A percentile compares a stretch with the other conserved stretches of the same genome.
These are phyloP conservation scores for Chrysanthemum makinoi DNA, from an alignment of 129 eudicot species.

Conservation along the genomic window DNA sequence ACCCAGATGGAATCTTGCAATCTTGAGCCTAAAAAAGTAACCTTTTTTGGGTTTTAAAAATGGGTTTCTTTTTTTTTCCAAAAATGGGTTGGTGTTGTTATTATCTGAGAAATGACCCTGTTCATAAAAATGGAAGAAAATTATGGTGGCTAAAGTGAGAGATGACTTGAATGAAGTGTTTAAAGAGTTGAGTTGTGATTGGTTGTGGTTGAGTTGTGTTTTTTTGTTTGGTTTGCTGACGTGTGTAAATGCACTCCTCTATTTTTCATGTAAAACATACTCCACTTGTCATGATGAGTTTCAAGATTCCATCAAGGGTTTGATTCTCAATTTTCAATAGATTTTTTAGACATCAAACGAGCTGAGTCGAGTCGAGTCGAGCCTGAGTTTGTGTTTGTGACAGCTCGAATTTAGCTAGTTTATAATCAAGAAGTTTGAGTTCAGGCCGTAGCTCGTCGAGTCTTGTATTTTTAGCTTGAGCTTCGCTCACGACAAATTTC, in stretches of 20 bases:
- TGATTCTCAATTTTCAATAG: too few relatives aligned
- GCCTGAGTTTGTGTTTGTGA: too few relatives aligned
- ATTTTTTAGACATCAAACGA: too few relatives aligned
- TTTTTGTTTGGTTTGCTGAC: neutral
- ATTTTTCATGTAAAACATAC: constrained; percentile 5
- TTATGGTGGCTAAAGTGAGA: constrained; percentile 7
- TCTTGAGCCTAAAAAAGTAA: too few relatives aligned
- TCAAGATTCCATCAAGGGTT: neutral
- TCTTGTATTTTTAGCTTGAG: too few relatives aligned
- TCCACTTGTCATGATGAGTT: constrained; percentile 11
- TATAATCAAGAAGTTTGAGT: too few relatives aligned
- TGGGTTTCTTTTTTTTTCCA: neutral
- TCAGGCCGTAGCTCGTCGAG: too few relatives aligned
- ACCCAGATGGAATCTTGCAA: too few relatives aligned
- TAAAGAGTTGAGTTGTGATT: constrained; percentile 9
- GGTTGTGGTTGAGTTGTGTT: constrained; percentile 25
- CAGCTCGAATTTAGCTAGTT: too few relatives aligned
- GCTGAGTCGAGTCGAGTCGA: too few relatives aligned
- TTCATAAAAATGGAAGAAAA: neutral
- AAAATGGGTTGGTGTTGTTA: neutral
- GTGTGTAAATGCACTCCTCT: neutral
- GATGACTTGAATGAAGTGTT: neutral
- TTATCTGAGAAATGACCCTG: neutral
- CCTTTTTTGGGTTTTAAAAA: too few relatives aligned
- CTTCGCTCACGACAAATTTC: too few relatives aligned